phyloP scores from a whole-genome alignment of 2,329 filamentous ascomycete species.

The Pestalotiopsis sp. region DNA sequence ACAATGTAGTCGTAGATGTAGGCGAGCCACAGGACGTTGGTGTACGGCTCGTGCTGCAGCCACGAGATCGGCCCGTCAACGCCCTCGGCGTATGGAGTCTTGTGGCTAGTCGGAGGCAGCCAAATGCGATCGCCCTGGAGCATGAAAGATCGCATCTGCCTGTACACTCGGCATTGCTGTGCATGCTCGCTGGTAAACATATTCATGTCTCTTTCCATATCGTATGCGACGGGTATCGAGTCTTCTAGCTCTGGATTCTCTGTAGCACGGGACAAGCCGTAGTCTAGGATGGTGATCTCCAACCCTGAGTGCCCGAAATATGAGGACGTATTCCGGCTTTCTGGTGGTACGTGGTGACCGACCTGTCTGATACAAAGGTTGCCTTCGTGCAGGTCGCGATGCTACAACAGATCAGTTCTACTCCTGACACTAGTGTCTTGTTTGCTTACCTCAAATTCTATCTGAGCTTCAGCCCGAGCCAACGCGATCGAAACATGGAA shows the following conservation, averaged over 20 bases:
- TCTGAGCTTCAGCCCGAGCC: slow-evolving; percentile 57
- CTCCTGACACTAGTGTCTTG: neutral
- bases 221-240: slow-evolving; percentile 48
- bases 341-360: slow-evolving; percentile 31
- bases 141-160: slow-evolving; percentile 61
- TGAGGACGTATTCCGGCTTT: slow-evolving; percentile 29
- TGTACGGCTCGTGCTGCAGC: slow-evolving; percentile 58
- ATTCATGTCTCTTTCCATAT: slow-evolving; percentile 59
- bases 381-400: slow-evolving; percentile 66
- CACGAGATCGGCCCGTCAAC: slow-evolving; percentile 53
- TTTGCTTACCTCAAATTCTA: slow-evolving; percentile 57
- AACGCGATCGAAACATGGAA: slow-evolving; percentile 60
- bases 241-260: slow-evolving; percentile 37
- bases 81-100: slow-evolving; percentile 45
- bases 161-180: slow-evolving; percentile 61
- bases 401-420: slow-evolving; percentile 37
- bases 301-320: slow-evolving; percentile 61
- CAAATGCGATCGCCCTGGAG: slow-evolving; percentile 51
- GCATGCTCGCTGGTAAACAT: slow-evolving; percentile 63
- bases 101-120: slow-evolving; percentile 47
- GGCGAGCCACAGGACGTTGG: slow-evolving; percentile 65
- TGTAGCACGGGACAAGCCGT: slow-evolving; percentile 60
- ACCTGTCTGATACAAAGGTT: slow-evolving; percentile 59
- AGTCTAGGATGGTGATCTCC: slow-evolving; percentile 65
- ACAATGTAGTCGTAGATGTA: slow-evolving; percentile 59